phyloP scores from a whole-genome alignment of 1,284 basidiomycete species.

The Schizophyllum commune region DNA sequence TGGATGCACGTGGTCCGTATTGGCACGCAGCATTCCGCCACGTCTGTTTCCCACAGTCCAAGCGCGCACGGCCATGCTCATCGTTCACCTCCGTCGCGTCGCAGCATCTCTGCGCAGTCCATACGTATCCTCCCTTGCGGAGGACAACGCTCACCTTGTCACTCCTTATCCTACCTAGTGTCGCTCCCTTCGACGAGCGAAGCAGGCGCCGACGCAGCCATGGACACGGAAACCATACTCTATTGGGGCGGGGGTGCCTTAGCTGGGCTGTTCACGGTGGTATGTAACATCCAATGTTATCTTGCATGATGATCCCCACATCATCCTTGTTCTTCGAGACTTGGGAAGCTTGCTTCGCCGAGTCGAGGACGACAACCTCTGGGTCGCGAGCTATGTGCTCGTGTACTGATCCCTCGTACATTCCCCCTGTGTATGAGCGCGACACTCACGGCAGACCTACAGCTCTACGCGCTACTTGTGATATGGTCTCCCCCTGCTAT shows the following conservation, averaged over 20 bases:
- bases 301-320: constrained; percentile 52
- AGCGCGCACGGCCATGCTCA: not conserved
- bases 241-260: constrained; percentile 26
- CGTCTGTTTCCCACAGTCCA: not conserved
- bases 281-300: constrained; percentile 15
- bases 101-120: not conserved
- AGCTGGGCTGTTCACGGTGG: constrained; percentile 10
- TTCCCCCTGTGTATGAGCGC: constrained; percentile 5
- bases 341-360: constrained; percentile 52
- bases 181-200: not conserved
- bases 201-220: constrained; percentile 5
- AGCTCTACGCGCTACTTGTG: constrained; percentile 59
- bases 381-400: constrained; percentile 36
- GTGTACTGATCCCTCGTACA: constrained; percentile 26
- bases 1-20: not conserved
- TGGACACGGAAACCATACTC: constrained; percentile 30
- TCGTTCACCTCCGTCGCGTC: not conserved
- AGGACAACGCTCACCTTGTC: not conserved
- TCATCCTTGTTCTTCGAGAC: constrained; percentile 91
- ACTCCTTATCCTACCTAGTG: not conserved
- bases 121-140: not conserved
- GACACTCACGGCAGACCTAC: constrained; percentile 12
- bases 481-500: constrained; percentile 64
- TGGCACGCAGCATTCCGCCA: not conserved
- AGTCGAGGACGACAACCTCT: constrained; percentile 51